phyloP scores from a whole-genome alignment of 345 rosid genomes.

The Geranium rotundifolium region DNA sequence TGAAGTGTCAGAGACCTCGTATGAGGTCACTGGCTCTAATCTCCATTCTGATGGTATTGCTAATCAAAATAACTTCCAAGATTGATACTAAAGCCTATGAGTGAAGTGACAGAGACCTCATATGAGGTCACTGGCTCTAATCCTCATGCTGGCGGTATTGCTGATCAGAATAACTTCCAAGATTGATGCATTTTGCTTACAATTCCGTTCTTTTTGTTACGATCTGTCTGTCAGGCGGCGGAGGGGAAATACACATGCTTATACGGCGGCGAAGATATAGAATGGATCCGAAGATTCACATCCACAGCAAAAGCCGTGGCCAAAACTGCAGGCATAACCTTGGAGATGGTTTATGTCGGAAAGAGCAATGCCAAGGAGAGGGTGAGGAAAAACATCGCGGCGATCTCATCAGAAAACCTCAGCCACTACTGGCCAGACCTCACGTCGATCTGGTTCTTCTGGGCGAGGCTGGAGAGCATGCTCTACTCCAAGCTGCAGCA shows the following conservation, averaged over 20 bases:
- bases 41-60: no score
- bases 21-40: no score
- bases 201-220: background rate
- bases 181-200: background rate
- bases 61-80: no score
- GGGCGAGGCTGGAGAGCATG: slow-evolving; percentile 33
- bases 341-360: slow-evolving; percentile 26
- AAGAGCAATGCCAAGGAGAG: slow-evolving; percentile 20
- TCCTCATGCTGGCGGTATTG: no score
- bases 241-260: slow-evolving; percentile 19
- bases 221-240: slow-evolving; percentile 8
- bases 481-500: slow-evolving; percentile 20
- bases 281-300: slow-evolving; percentile 29
- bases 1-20: no score
- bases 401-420: slow-evolving; percentile 5
- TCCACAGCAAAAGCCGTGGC: slow-evolving; percentile 6
- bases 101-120: no score
- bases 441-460: slow-evolving; percentile 19
- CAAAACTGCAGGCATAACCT: slow-evolving; percentile 4
- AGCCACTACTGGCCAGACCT: slow-evolving; percentile 11
- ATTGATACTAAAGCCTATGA: no score
- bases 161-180: background rate
- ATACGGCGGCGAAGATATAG: slow-evolving; percentile 25
- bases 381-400: background rate
- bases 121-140: no score